Conservation (phyloP, 805 yeast species). For the Candida nemodendra region DNA sequence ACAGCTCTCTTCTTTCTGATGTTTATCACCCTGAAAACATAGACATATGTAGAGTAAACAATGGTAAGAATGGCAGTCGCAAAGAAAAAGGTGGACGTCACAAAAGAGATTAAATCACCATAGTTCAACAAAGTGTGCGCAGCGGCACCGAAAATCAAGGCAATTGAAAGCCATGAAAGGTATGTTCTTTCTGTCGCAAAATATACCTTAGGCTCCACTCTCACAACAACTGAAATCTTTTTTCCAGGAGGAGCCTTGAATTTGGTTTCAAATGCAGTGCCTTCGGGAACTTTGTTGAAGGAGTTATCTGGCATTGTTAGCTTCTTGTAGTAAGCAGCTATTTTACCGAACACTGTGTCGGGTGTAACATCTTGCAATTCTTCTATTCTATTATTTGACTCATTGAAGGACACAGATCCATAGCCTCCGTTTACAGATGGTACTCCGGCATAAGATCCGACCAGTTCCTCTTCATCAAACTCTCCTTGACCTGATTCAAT, state of each 20-base stretch:
- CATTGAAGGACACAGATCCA: conserved; percentile 33
- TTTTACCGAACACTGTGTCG: conserved; percentile 15
- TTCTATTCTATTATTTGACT: conserved; percentile 30
- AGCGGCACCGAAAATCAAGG: conserved; percentile 83
- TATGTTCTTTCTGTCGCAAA: conserved; percentile 97
- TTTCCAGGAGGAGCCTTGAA: conserved; percentile 85
- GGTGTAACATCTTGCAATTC: conserved; percentile 13
- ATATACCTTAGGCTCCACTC: conserved; percentile 98
- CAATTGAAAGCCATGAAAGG: conserved; percentile 89
- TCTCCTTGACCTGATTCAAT: conserved; percentile 47
- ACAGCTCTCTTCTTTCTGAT: conserved; percentile 82
- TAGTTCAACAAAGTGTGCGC: conserved; percentile 83
- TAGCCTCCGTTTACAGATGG: conserved; percentile 12
- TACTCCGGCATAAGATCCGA: conserved; percentile 32
- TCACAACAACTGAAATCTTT: conserved; percentile 84
- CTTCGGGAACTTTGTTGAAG: conserved; percentile 59
- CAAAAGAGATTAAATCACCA: conserved; percentile 71
- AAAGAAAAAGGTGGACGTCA: conserved; percentile 86
- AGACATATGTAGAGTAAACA: conserved; percentile 66
- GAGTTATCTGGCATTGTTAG: conserved; percentile 40
- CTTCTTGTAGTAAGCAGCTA: conserved; percentile 15
- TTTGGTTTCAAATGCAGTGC: conserved; percentile 58
- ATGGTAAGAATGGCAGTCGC: conserved; percentile 74
- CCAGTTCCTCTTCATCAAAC: conserved; percentile 63
- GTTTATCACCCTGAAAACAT: conserved; percentile 77